A percentile compares a stretch with the other conserved stretches of the same genome.
phyloP scores from a whole-genome alignment of 2,329 filamentous ascomycete species.

The Colletotrichum australisinense region DNA sequence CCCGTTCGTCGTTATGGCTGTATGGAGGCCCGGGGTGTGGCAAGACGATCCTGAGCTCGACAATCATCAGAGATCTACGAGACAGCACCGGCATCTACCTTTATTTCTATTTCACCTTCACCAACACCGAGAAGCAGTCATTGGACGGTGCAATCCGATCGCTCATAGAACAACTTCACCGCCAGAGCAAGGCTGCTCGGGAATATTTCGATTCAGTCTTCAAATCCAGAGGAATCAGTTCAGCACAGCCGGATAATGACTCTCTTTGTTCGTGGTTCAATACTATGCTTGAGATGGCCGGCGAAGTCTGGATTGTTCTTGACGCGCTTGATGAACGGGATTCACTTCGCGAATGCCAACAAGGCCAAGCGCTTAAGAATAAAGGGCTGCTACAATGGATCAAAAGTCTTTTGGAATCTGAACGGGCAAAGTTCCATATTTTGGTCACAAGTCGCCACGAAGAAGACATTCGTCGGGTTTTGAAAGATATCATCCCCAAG shows the following conservation, averaged over 20 bases:
- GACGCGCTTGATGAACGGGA: constrained; percentile 38
- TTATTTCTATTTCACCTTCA: constrained; percentile 16
- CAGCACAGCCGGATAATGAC: background rate
- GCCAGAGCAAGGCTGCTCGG: background rate
- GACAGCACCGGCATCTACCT: background rate
- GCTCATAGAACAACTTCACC: background rate
- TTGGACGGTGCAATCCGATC: constrained; percentile 1
- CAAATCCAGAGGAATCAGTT: background rate
- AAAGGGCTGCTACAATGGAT: constrained; percentile 39
- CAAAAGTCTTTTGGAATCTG: background rate
- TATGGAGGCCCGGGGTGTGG: constrained; percentile 4
- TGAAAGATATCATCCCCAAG: background rate
- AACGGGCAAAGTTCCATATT: constrained; percentile 14
- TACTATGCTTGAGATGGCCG: constrained; percentile 37
- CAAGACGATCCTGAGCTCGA: background rate
- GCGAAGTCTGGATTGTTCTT: constrained; percentile 34
- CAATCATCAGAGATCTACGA: background rate
- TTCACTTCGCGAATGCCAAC: constrained; percentile 32
- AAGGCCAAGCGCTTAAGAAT: constrained; percentile 2
- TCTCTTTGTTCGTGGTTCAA: constrained; percentile 38
- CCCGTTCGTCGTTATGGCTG: background rate
- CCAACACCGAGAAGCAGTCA: background rate
- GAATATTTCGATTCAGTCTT: background rate
- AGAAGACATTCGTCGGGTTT: background rate
- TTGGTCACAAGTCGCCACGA: constrained; percentile 16